Evolutionary conservation across 140 eudicot species (phyloP), one percentile per base, ranked within the genome.

Genomic region (Erigeron philadelphicus): DNA sequence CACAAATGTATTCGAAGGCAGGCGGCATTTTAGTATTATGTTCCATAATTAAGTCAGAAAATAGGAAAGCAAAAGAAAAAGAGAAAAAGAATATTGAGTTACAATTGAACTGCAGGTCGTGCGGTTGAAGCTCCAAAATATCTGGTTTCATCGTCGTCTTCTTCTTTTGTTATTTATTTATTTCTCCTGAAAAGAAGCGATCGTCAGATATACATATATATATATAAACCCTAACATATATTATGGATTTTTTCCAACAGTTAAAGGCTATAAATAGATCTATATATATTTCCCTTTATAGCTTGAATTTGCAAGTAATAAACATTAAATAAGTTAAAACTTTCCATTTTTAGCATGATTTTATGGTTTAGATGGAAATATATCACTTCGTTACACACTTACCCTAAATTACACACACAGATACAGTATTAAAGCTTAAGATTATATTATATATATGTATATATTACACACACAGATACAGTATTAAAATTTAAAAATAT

Each of bases 101-200:
- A 77, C 81, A 70, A 44, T 40, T 5, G 77, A 77, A 77, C 42
- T 42, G 43, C 48, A 77, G 81, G 47, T 77, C 77, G n/a, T 63
- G 77, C 19, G 81, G 81, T 23, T 71, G 72, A 66, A 71, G 38
- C 63, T 77, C 81, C 69, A 77, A 64, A 40, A 77, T 64, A 19
- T 77, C 81, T 46, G 68, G 68, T 43, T 77, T 77, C 81, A 77
- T 77, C 81, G 47, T 71, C 21, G 57, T 50, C 15, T 1, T 50
- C 57, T 25, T 52, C 67, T 48, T 11, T 12, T 48, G 16, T 2
- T 46, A 46, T 49, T 49, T n/a, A 49, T 52, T 13, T 52, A 15
- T 53, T 53, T 53, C 59, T 16, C 59, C 59, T 53, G 59, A 53
- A 19, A 53, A 16, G 21, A 53, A 16, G 18, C 59, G 18, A 53